phyloP scores from a whole-genome alignment of 805 yeast genomes.

The Tetrapisispora namnaoensis region DNA sequence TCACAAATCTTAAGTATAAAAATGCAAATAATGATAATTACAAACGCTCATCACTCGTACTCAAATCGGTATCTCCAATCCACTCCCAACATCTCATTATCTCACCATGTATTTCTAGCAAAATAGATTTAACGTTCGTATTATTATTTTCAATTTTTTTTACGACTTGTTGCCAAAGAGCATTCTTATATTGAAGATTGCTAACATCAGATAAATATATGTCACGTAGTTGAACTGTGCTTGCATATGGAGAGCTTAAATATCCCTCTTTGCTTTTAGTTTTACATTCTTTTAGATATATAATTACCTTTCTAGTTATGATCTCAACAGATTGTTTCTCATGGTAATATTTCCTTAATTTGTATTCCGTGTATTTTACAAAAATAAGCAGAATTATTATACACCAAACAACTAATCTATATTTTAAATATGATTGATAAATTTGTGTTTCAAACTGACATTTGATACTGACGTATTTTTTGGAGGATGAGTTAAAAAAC shows the following conservation, averaged over 20 bases:
- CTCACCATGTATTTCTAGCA: constrained; percentile 75
- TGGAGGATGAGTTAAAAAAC: constrained; percentile 67
- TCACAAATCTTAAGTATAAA: too few species aligned
- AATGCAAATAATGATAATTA: not conserved
- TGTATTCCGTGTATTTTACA: constrained; percentile 26
- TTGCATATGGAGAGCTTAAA: constrained; percentile 40
- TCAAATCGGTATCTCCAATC: constrained; percentile 37
- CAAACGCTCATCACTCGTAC: not conserved
- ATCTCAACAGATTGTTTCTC: constrained; percentile 36
- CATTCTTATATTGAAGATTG: constrained; percentile 29
- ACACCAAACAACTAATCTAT: constrained; percentile 15
- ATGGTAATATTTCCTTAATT: constrained; percentile 30
- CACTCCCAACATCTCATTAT: constrained; percentile 85
- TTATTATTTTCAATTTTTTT: constrained; percentile 47
- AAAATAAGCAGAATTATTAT: constrained; percentile 6
- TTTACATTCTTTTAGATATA: constrained; percentile 41
- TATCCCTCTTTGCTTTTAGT: constrained; percentile 22
- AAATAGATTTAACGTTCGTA: constrained; percentile 50
- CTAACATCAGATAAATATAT: constrained; percentile 36
- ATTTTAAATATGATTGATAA: constrained; percentile 29
- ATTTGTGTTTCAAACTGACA: constrained; percentile 49
- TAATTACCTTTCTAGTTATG: constrained; percentile 39
- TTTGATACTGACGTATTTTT: constrained; percentile 46
- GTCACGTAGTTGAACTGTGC: constrained; percentile 66
- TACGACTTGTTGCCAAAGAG: constrained; percentile 51